Evolutionary conservation across 1,284 basidiomycete species (phyloP).

Genomic region (Ganoderma lingzhi): DNA sequence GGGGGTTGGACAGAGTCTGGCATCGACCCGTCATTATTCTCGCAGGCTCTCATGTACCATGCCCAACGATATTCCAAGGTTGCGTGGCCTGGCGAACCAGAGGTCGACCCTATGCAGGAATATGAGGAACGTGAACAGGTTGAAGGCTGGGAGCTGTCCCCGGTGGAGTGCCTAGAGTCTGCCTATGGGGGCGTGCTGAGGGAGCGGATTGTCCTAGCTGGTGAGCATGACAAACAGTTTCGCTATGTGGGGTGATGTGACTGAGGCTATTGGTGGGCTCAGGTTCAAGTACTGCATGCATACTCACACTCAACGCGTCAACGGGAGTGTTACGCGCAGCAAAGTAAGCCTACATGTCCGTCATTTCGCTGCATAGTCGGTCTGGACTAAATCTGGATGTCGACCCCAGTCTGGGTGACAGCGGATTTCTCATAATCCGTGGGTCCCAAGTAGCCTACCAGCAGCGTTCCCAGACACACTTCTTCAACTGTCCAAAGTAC

Average conservation of each 20-base stretch:
- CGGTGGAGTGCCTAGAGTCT: constrained; percentile 73
- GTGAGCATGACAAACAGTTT: constrained; percentile 48
- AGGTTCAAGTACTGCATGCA: constrained; percentile 90
- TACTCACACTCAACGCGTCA: constrained; percentile 79
- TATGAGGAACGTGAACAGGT: constrained; percentile 55
- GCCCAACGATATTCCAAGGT: constrained; percentile 72
- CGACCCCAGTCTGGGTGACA: constrained; percentile 80
- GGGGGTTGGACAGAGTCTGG: constrained; percentile 81
- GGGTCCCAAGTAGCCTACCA: constrained; percentile 69
- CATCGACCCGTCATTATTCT: constrained; percentile 83
- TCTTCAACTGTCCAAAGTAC: constrained; percentile 84
- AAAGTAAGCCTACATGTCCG: constrained; percentile 60
- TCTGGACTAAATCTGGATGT: background rate
- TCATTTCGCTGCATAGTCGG: constrained; percentile 2
- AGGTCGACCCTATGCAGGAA: constrained; percentile 60
- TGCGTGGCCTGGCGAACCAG: constrained; percentile 78
- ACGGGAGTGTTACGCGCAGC: constrained; percentile 81
- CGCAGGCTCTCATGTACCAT: constrained; percentile 75
- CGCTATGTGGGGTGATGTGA: background rate
- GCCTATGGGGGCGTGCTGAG: constrained; percentile 78
- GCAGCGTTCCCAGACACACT: constrained; percentile 78
- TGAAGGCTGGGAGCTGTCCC: constrained; percentile 77
- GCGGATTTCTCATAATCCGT: constrained; percentile 83
- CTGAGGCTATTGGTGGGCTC: constrained; percentile 10
- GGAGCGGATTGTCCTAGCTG: constrained; percentile 77